Percentiles rank a stretch among this genome's conserved stretches.
Conservation (phyloP, 108 stramenopile genomes). For the Mayamaea pseudoterrestris region DNA sequence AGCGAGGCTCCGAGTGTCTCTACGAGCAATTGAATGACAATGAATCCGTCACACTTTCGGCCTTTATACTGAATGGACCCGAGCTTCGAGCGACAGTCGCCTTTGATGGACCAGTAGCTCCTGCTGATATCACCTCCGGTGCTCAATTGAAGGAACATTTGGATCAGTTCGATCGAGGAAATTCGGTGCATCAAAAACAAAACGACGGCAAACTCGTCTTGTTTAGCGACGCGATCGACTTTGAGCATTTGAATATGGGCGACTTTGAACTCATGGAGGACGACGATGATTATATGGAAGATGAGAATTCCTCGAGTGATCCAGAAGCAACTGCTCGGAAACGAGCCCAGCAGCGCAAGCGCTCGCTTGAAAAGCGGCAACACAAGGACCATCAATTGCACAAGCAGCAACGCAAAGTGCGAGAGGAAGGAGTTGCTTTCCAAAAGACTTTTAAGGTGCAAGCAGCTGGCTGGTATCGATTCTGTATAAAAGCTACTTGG, state of each 20-base stretch:
- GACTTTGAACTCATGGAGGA: slow-evolving; percentile 17
- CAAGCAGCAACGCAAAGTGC: slow-evolving; percentile 20
- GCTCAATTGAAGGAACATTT: slow-evolving; percentile 12
- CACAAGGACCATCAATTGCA: slow-evolving; percentile 19
- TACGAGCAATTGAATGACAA: slow-evolving; percentile 29
- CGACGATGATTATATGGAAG: slow-evolving; percentile 16
- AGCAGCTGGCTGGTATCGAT: slow-evolving; percentile 61
- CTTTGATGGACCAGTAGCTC: slow-evolving; percentile 64
- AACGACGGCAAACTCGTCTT: background rate
- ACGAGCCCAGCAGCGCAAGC: slow-evolving; percentile 22
- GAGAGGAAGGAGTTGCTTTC: slow-evolving; percentile 51
- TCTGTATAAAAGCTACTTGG: slow-evolving; percentile 42
- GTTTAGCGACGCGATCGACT: slow-evolving; percentile 31
- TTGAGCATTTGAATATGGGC: slow-evolving; percentile 35
- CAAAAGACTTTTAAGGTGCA: slow-evolving; percentile 30
- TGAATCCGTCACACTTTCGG: slow-evolving; percentile 46
- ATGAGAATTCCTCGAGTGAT: background rate
- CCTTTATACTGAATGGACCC: slow-evolving; percentile 48
- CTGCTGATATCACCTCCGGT: slow-evolving; percentile 13
- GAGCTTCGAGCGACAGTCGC: slow-evolving; percentile 33
- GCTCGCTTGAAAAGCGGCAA: slow-evolving; percentile 16
- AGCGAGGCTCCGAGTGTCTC: slow-evolving; percentile 25
- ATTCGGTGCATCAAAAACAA: background rate
- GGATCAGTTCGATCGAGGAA: slow-evolving; percentile 5
- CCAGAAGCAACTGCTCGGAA: slow-evolving; percentile 16